Evolutionary conservation across 768 basidiomycete genomes (phyloP).

Genomic region (Leccinum variicolor): DNA sequence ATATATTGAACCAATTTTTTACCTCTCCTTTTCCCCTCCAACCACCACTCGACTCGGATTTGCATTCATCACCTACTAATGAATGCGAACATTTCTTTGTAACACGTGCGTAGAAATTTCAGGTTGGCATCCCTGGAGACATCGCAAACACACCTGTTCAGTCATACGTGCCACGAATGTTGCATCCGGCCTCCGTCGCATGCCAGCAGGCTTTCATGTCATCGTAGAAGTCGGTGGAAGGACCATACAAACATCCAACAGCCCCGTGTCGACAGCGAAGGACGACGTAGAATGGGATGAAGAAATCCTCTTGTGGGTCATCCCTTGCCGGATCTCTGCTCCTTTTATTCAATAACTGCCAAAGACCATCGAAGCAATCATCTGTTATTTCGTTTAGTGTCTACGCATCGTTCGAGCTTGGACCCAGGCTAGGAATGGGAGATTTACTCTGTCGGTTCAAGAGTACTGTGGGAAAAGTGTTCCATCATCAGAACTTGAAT

Average conservation of each 20-base stretch:
- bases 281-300: background rate
- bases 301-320: background rate
- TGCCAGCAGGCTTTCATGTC: background rate
- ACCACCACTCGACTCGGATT: too few species aligned
- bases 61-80: too few species aligned
- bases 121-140: background rate
- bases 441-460: too few species aligned
- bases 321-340: background rate
- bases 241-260: background rate
- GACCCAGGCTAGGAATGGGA: too few species aligned
- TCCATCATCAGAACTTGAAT: too few species aligned
- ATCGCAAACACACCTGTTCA: background rate
- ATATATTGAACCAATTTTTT: too few species aligned
- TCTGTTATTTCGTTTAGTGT: background rate
- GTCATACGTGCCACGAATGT: background rate
- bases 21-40: too few species aligned
- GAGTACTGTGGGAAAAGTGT: too few species aligned
- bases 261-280: background rate
- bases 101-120: background rate
- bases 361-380: background rate
- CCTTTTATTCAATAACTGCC: background rate
- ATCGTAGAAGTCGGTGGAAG: background rate
- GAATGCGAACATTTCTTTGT: background rate
- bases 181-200: background rate
- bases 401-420: background rate